Conservation (phyloP, 2,329 filamentous ascomycete genomes). For the Rhynchosporium secalis region DNA sequence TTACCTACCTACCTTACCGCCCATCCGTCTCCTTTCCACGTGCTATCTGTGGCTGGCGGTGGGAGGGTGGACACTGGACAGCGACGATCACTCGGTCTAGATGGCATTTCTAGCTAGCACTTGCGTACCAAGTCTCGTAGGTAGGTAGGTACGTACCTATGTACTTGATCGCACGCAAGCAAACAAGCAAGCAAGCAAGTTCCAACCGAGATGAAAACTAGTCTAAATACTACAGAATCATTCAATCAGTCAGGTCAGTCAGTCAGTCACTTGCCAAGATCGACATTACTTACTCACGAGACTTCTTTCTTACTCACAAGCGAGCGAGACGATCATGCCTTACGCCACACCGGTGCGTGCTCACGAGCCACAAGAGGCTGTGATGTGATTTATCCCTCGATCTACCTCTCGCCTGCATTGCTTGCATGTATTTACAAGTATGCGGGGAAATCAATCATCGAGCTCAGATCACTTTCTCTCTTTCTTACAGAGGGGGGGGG, state of each 20-base stretch:
- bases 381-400: background rate
- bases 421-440: background rate
- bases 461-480: too few relatives aligned
- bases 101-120: background rate
- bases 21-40: constrained; percentile 9
- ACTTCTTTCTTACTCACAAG: background rate
- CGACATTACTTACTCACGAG: too few relatives aligned
- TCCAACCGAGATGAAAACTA: too few relatives aligned
- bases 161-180: too few relatives aligned
- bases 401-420: background rate
- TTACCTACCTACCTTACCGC: background rate
- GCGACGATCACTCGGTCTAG: background rate
- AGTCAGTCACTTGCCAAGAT: background rate
- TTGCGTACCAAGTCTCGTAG: too few relatives aligned
- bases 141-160: too few relatives aligned
- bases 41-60: constrained; percentile 18
- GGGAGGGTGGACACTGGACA: background rate
- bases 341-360: constrained; percentile 5
- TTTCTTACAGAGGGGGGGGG: too few relatives aligned
- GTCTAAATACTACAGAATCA: too few relatives aligned
- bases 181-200: too few relatives aligned
- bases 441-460: too few relatives aligned
- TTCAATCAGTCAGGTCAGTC: too few relatives aligned
- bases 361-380: background rate
- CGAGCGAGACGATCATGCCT: background rate